Evolutionary conservation across 257 asterid genomes (phyloP).

Genomic region (Plantago ovata): DNA sequence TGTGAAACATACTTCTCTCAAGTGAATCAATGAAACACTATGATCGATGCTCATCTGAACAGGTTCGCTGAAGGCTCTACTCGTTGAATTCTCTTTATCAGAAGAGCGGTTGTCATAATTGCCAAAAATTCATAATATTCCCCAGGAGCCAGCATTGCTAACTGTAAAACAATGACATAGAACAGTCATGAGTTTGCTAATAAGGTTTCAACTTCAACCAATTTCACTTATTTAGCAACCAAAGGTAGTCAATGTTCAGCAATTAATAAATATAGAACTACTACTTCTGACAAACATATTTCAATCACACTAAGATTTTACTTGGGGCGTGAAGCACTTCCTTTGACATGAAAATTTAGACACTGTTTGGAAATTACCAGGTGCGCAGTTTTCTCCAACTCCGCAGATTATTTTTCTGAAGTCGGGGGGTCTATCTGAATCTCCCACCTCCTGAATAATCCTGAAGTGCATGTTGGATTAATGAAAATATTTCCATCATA

Average conservation of each 20-base stretch:
- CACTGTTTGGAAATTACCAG: constrained; percentile 39
- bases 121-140: constrained; percentile 92
- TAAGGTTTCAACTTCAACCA: neutral
- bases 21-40: constrained; percentile 58
- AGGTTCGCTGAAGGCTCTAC: constrained; percentile 51
- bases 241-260: constrained; percentile 5
- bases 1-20: constrained; percentile 56
- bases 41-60: constrained; percentile 55
- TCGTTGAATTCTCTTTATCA: constrained; percentile 52
- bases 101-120: constrained; percentile 51
- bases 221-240: constrained; percentile 10
- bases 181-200: constrained; percentile 3
- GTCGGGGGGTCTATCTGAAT: constrained; percentile 54
- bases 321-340: neutral
- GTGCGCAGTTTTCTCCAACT: constrained; percentile 52
- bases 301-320: constrained; percentile 8
- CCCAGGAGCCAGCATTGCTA: constrained; percentile 66
- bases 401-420: constrained; percentile 55
- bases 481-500: constrained; percentile 18
- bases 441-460: constrained; percentile 55
- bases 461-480: constrained; percentile 10
- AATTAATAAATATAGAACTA: neutral
- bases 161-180: constrained; percentile 30
- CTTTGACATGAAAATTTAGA: constrained; percentile 1
- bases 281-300: neutral